These are phyloP conservation scores for Gilbertella persicaria DNA, from an alignment of 371 early-diverging fungal genomes.

Conservation along the genomic window DNA sequence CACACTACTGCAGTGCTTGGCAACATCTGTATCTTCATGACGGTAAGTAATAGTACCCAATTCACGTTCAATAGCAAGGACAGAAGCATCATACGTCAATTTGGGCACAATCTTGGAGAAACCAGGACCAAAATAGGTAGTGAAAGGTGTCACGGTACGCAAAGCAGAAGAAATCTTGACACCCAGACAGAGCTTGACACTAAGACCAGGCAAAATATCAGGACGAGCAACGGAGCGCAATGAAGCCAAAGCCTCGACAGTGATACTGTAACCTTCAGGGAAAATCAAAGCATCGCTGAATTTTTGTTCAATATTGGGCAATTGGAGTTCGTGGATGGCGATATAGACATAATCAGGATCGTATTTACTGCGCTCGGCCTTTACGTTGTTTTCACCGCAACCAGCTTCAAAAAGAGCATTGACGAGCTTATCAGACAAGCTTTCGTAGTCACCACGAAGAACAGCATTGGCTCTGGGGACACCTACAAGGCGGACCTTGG, in stretches of 20 bases:
- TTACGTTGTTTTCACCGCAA: not conserved
- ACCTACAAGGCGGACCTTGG: conserved; percentile 51
- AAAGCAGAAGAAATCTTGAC: conserved; percentile 73
- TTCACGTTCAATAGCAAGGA: conserved; percentile 56
- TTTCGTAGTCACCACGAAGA: conserved; percentile 59
- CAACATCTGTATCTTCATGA: conserved; percentile 58
- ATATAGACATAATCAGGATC: conserved; percentile 34
- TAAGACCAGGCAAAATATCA: conserved; percentile 39
- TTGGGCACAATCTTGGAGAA: conserved; percentile 54
- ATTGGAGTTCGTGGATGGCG: conserved; percentile 69
- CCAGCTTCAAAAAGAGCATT: conserved; percentile 31
- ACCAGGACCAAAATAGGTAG: conserved; percentile 67
- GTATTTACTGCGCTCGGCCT: conserved; percentile 15
- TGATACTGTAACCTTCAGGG: conserved; percentile 31
- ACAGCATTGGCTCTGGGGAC: conserved; percentile 49
- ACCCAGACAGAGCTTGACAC: conserved; percentile 68
- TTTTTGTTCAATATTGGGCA: conserved; percentile 58
- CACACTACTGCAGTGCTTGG: conserved; percentile 71
- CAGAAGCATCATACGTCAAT: conserved; percentile 45
- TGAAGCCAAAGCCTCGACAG: conserved; percentile 64
- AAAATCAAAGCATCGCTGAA: conserved; percentile 54
- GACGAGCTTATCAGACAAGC: conserved; percentile 31
- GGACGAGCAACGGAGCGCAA: conserved; percentile 66
- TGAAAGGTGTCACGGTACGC: conserved; percentile 74
- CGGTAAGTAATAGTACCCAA: conserved; percentile 56